Conservation (phyloP, 176 grass and related monocot genomes). For the Carex scoparia region DNA sequence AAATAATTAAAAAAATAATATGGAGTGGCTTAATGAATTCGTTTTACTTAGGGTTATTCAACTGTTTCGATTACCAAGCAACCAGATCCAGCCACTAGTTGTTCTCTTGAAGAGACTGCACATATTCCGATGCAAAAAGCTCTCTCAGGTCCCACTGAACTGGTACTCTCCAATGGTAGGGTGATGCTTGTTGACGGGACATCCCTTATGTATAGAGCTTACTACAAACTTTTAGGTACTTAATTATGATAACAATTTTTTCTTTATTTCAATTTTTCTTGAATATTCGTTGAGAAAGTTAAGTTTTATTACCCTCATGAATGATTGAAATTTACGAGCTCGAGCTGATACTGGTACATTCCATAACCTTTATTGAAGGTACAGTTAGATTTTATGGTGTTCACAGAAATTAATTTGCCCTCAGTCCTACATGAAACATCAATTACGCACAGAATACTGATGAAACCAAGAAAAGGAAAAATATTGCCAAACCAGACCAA, state of each 20-base stretch:
- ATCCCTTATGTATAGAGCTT: conserved; percentile 93
- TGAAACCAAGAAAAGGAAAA: not conserved
- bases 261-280: not conserved
- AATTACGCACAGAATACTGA: not conserved
- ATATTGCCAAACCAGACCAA: not conserved
- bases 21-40: not conserved
- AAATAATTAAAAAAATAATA: not conserved
- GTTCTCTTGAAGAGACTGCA: not conserved
- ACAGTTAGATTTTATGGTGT: too few species aligned
- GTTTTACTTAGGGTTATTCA: conserved; percentile 1
- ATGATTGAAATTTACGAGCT: not conserved
- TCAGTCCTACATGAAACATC: not conserved
- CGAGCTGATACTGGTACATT: not conserved
- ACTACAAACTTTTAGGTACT: conserved; percentile 91
- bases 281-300: not conserved
- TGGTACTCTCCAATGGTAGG: conserved; percentile 52
- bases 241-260: not conserved
- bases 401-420: not conserved
- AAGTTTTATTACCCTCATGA: not conserved
- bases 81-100: not conserved
- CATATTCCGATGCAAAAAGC: conserved; percentile 11
- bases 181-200: conserved; percentile 94
- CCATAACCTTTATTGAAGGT: not conserved
- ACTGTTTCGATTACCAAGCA: not conserved
- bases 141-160: not conserved